Evolutionary conservation across 441 rosid species (phyloP).

Genomic region (Populus trichocarpa): DNA sequence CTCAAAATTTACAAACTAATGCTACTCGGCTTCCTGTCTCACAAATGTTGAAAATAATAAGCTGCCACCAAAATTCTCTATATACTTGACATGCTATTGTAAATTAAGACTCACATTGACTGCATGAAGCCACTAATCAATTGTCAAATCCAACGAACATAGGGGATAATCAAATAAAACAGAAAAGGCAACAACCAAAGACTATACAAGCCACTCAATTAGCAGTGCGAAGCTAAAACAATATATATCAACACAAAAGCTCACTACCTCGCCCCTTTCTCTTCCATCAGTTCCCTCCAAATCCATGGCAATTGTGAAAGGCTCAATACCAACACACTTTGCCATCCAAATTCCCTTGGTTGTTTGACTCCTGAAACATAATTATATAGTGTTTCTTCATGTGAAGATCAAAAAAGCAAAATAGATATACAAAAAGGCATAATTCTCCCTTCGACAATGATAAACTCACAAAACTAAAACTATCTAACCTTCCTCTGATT

Average conservation of each 20-base stretch:
- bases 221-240: background rate
- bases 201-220: background rate
- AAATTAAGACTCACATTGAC: background rate
- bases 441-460: slow-evolving; percentile 12
- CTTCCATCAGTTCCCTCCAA: slow-evolving; percentile 97
- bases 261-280: slow-evolving; percentile 88
- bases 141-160: background rate
- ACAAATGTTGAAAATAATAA: background rate
- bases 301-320: slow-evolving; percentile 85
- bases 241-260: background rate
- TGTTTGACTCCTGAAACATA: slow-evolving; percentile 71
- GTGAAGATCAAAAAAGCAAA: background rate
- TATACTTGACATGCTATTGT: background rate
- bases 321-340: slow-evolving; percentile 70
- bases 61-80: background rate
- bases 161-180: background rate
- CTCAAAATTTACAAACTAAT: background rate
- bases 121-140: background rate
- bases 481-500: slow-evolving; percentile 23
- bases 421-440: background rate
- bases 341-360: slow-evolving; percentile 96
- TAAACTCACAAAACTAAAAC: slow-evolving; percentile 10
- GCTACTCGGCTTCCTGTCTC: background rate
- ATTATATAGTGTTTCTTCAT: background rate
- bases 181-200: background rate